Percentiles rank a stretch among this genome's conserved stretches.
Evolutionary conservation across 2,329 filamentous ascomycete genomes (phyloP).

Genomic region (Fusarium sambucinum): DNA sequence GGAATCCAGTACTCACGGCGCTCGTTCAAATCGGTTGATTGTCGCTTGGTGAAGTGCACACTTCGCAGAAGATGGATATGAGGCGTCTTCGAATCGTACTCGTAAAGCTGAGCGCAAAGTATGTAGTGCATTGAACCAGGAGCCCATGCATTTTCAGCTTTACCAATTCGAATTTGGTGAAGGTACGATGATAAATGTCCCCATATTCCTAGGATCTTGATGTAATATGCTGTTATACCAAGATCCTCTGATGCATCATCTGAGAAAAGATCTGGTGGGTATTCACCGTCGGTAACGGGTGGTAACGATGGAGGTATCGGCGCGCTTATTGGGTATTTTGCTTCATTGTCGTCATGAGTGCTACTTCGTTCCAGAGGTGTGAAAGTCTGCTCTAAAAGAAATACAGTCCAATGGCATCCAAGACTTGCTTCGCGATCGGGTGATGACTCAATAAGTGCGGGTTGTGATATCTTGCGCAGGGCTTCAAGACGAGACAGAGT

Average conservation of each 20-base stretch:
- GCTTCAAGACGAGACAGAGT: constrained; percentile 12
- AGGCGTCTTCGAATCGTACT: neutral
- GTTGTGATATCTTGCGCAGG: neutral
- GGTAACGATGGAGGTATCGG: constrained; percentile 4
- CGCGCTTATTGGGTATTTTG: constrained; percentile 9
- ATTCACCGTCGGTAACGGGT: neutral
- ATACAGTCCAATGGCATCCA: constrained; percentile 8
- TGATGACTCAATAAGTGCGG: neutral
- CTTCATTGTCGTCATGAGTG: neutral
- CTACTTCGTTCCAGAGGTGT: constrained; percentile 13
- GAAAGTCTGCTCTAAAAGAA: constrained; percentile 12
- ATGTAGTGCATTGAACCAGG: constrained; percentile 14
- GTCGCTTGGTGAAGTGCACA: constrained; percentile 6
- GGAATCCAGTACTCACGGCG: constrained; percentile 16
- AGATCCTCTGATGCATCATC: constrained; percentile 8
- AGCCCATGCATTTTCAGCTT: constrained; percentile 7
- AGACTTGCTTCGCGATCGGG: neutral
- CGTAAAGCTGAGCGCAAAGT: constrained; percentile 9
- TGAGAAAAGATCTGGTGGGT: constrained; percentile 13
- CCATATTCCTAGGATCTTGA: constrained; percentile 4
- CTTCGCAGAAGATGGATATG: constrained; percentile 6
- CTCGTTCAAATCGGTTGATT: neutral
- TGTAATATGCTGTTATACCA: constrained; percentile 16
- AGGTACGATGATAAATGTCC: constrained; percentile 14
- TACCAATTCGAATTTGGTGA: constrained; percentile 2